These are phyloP conservation scores for Ophiostoma piceae DNA, from an alignment of 2,329 filamentous ascomycete genomes.

Conservation along the genomic window DNA sequence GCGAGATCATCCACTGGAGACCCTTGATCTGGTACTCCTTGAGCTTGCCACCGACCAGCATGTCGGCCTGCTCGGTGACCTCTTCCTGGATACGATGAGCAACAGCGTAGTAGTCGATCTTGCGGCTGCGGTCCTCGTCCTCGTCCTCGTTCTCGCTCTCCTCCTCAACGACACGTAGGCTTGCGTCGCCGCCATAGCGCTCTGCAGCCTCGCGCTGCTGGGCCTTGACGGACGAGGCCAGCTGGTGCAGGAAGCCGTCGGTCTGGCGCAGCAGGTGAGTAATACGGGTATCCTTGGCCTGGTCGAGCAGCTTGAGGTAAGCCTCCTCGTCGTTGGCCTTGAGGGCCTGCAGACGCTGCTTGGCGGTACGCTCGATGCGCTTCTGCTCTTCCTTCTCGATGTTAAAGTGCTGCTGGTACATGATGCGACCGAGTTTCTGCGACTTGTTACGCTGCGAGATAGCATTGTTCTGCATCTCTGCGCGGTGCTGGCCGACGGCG, in stretches of 20 bases:
- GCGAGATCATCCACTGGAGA: conserved; percentile 98
- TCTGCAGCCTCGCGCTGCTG: conserved; percentile 82
- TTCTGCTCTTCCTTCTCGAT: conserved; percentile 99
- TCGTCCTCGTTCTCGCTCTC: conserved; percentile 63
- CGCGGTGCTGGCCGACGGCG: conserved; percentile 75
- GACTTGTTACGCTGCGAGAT: conserved; percentile 65
- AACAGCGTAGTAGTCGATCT: conserved; percentile 98
- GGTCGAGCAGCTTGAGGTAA: conserved; percentile 93
- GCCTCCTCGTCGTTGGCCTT: conserved; percentile 99
- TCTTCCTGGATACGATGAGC: conserved; percentile 95
- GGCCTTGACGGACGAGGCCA: conserved; percentile 87
- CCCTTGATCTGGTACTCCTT: conserved; percentile 99
- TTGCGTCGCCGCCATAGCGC: conserved; percentile 69
- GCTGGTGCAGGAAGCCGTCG: conserved; percentile 92
- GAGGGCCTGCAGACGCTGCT: conserved; percentile 97
- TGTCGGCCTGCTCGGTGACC: conserved; percentile 72
- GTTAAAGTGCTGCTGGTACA: conserved; percentile 84
- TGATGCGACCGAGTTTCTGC: conserved; percentile 81
- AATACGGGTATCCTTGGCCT: conserved; percentile 98
- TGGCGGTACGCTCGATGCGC: conserved; percentile 92
- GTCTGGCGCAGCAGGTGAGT: conserved; percentile 95
- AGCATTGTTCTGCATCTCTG: conserved; percentile 67
- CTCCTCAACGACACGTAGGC: conserved; percentile 52
- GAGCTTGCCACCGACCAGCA: conserved; percentile 83
- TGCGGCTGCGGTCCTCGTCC: conserved; percentile 64